Conservation (phyloP, 129 eudicot genomes). For the Arctium lappa region DNA sequence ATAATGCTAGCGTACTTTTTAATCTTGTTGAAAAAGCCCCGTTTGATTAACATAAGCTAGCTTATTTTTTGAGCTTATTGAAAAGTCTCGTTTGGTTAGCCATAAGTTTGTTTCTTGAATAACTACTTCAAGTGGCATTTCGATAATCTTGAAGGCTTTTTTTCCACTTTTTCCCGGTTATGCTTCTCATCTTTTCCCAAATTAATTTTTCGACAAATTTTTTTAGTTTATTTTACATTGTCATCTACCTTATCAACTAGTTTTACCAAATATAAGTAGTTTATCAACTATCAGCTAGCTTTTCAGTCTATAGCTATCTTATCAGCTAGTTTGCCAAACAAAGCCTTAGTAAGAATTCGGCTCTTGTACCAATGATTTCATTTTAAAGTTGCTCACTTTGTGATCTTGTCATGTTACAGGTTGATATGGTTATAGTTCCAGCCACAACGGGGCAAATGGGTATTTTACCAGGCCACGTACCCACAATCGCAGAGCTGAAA, state of each 20-base stretch:
- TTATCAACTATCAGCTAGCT: not conserved
- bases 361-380: not conserved
- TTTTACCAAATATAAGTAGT: not conserved
- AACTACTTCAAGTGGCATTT: too few relatives aligned
- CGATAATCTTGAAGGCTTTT: too few relatives aligned
- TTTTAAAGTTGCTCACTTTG: not conserved
- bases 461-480: slow-evolving; percentile 75
- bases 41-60: too few relatives aligned
- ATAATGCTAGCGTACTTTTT: too few relatives aligned
- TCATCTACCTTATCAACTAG: not conserved
- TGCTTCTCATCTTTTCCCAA: too few relatives aligned
- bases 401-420: slow-evolving; percentile 37
- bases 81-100: too few relatives aligned
- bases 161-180: too few relatives aligned
- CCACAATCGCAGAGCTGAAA: slow-evolving; percentile 78
- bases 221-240: not conserved
- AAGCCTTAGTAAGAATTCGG: not conserved
- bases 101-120: too few relatives aligned
- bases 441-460: slow-evolving; percentile 89
- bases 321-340: not conserved
- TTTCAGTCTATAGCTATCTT: not conserved
- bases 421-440: slow-evolving; percentile 77
- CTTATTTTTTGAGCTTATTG: too few relatives aligned
- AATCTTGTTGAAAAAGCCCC: too few relatives aligned
- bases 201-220: not conserved